Evolutionary conservation across 2,329 filamentous ascomycete species (phyloP), one percentile per base, ranked within the genome.

Genomic region (Cercospora zeae-maydis): DNA sequence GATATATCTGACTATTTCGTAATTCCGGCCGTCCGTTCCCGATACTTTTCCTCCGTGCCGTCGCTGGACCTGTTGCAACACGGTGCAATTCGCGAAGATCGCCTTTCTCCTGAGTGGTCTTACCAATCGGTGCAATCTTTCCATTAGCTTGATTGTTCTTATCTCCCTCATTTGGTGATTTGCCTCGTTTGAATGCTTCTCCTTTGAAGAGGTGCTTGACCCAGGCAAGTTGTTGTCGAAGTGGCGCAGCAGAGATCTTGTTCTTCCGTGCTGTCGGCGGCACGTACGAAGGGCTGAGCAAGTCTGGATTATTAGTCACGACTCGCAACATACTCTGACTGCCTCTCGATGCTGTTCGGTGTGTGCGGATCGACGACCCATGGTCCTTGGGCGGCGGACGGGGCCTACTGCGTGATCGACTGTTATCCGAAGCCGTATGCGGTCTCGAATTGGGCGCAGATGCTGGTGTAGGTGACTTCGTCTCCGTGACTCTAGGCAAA

Each of bases 381-480:
- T 64, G 87, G 68, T 97, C 93, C 75, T 97, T 97, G 1, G 93
- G 92, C 45, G 93, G 93, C 9, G 90, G 91, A 42, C 91, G 82
- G 5, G 93, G 88, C 53, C 91, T 87, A 64, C 90, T 87, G 64
- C 89, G 82, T 31, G 91, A 92, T 11, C 92, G 92, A 71, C 90
- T 92, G 21, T 84, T 59, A 47, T 59, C 57, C 31, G 57, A 59
- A 5, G 61, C 59, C n/a, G 62, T 61, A n/a, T 34, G 59, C 1
- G 86, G 86, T 34, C 49, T 58, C 19, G 83, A 87, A 62, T 34
- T 54, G 6, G 76, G 80, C 66, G 75, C 74, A 49, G 76, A 47
- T 24, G 19, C 73, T 9, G 78, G 77, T 9, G 73, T 76, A 4
- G 73, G 71, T 5, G 76, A 74, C 14, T 79, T 80, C n/a, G 78